Evolutionary conservation across 805 yeast species (phyloP).

Genomic region (Saccharomycopsis lassenensis): DNA sequence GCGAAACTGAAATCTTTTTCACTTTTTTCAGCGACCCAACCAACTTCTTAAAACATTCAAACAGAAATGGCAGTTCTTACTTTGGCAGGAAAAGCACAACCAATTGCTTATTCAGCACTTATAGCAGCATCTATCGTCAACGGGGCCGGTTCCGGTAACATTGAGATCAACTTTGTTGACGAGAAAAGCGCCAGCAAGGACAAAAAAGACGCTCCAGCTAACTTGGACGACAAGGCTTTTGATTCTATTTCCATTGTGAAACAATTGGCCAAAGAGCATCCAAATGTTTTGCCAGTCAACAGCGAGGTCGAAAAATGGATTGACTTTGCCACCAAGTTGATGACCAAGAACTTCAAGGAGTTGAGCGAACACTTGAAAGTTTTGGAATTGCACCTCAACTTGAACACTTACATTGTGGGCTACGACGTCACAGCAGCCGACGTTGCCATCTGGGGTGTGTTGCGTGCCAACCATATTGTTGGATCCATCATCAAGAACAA

Average conservation of each 20-base stretch:
- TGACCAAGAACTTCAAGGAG: slow-evolving; percentile 81
- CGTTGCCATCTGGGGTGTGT: slow-evolving; percentile 84
- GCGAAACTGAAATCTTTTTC: too few relatives aligned
- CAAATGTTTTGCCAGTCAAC: slow-evolving; percentile 28
- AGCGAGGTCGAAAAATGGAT: slow-evolving; percentile 50
- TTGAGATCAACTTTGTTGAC: slow-evolving; percentile 58
- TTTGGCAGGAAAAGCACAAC: slow-evolving; percentile 79
- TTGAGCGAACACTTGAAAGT: slow-evolving; percentile 67
- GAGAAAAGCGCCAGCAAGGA: slow-evolving; percentile 49
- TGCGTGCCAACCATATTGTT: slow-evolving; percentile 87
- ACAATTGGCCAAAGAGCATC: slow-evolving; percentile 41
- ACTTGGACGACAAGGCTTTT: slow-evolving; percentile 30
- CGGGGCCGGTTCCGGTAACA: slow-evolving; percentile 35
- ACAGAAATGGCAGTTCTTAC: slow-evolving; percentile 30
- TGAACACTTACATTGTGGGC: slow-evolving; percentile 71
- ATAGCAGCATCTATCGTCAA: slow-evolving; percentile 73
- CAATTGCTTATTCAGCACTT: slow-evolving; percentile 66
- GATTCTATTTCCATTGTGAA: slow-evolving; percentile 36
- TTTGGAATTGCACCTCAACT: slow-evolving; percentile 73
- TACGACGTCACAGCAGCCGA: slow-evolving; percentile 66
- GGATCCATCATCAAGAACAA: slow-evolving; percentile 83
- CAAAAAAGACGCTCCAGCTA: slow-evolving; percentile 30
- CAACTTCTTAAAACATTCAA: not conserved
- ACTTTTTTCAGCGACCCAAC: too few relatives aligned
- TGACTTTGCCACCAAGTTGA: slow-evolving; percentile 52